Conservation (phyloP, 2,329 filamentous ascomycete species). For the Aspergillus tanneri region DNA sequence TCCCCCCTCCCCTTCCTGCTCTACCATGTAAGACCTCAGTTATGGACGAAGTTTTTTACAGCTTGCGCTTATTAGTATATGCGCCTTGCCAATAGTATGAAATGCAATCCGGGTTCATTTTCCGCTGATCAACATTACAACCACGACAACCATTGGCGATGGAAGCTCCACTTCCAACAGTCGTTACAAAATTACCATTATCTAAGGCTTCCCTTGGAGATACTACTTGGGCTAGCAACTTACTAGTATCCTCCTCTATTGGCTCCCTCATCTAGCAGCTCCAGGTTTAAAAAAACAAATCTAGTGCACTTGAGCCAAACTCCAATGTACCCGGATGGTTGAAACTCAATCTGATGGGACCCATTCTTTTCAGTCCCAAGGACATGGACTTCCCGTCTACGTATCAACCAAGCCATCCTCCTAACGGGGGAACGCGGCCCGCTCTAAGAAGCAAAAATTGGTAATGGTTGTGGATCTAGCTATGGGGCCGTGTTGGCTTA, state of each 20-base stretch:
- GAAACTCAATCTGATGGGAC: slow-evolving; percentile 9
- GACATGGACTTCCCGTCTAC: slow-evolving; percentile 6
- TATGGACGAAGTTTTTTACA: too few species aligned
- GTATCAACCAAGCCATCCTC: neutral
- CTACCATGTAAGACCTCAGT: too few species aligned
- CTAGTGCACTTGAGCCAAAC: neutral
- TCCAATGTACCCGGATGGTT: slow-evolving; percentile 5
- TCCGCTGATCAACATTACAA: too few species aligned
- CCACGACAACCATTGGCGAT: too few species aligned
- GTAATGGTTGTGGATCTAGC: neutral
- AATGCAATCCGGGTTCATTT: too few species aligned
- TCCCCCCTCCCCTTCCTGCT: too few species aligned
- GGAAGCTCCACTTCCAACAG: too few species aligned
- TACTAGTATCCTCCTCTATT: neutral
- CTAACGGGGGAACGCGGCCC: neutral
- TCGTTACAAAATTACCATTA: neutral
- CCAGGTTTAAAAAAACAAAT: neutral
- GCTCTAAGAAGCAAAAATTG: neutral
- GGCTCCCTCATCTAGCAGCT: neutral
- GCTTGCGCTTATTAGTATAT: too few species aligned
- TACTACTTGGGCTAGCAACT: neutral
- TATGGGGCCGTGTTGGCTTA: neutral
- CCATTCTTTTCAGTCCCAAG: neutral
- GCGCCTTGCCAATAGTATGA: too few species aligned
- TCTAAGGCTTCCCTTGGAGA: neutral